Base-by-base conservation (phyloP, 1,284 basidiomycete species). In the Irpex sp. region DNA sequence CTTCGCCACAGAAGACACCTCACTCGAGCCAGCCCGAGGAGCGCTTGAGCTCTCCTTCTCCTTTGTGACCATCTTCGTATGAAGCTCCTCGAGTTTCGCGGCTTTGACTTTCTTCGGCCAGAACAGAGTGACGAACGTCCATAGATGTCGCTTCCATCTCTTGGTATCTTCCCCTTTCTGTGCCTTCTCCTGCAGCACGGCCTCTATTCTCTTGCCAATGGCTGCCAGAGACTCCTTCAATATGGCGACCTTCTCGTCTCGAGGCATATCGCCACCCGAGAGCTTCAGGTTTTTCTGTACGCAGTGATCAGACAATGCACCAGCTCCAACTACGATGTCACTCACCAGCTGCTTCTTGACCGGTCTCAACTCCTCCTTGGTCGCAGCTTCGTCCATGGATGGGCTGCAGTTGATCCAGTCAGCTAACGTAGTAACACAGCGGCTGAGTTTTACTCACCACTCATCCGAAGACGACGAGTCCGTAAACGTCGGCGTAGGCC, bases 71-170 rank as follows among this genome's bases (percentile, higher is more conserved):
- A 97, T 93, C 78, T 96, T 96, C 15, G 92, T 90, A 70, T 96
- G 94, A 51, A 97, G 96, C 71, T 94, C 93, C 76, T 95, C 92
- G 50, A 97, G 79, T 75, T 96, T 95, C 17, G 85, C 86, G 11
- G 94, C 93, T 74, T 93, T 95, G 67, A 97, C 94, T 77, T 96
- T 94, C 79, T 96, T 94, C 3, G 96, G 96, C 96, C 96, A 98
- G 79, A 98, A 98, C 63, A 95, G 83, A 1, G 94, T 95, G 39
- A 95, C 93, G 68, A 97, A 97, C 88, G 94, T 92, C 96, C 97
- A 99, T 31, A 98, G 84, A 78, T 98, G 96, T 69, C 95, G 88
- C 69, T 93, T 84, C 93, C 94, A 97, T 72, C 92, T 84, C 70
- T 92, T 89, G 36, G 85, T 82, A 69, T 95, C 90, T 74, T 92